Conservation (phyloP, 495 filamentous ascomycete genomes). For the Aspergillus biplanus region DNA sequence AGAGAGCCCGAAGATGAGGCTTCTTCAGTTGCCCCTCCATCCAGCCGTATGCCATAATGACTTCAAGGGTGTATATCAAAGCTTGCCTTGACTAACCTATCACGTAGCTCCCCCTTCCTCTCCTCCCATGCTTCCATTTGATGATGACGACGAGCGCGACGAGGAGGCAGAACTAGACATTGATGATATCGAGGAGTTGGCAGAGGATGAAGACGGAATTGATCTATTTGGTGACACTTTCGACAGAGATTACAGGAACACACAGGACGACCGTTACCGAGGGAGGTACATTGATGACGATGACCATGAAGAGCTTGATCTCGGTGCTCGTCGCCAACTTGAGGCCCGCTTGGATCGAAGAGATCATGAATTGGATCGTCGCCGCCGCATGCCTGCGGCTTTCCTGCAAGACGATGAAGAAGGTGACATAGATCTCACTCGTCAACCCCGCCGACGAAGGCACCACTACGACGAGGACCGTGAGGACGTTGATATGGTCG, state of each 20-base stretch:
- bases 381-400: slow-evolving; percentile 76
- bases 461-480: slow-evolving; percentile 92
- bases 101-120: slow-evolving; percentile 42
- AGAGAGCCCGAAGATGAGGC: slow-evolving; percentile 78
- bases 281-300: slow-evolving; percentile 77
- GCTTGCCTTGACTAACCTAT: slow-evolving; percentile 27
- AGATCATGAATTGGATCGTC: slow-evolving; percentile 77
- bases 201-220: slow-evolving; percentile 91
- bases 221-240: slow-evolving; percentile 92
- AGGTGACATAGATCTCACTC: slow-evolving; percentile 76
- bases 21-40: slow-evolving; percentile 72
- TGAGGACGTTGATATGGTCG: slow-evolving; percentile 85
- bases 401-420: slow-evolving; percentile 92
- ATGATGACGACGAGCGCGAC: slow-evolving; percentile 72
- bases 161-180: slow-evolving; percentile 80
- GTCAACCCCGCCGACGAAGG: slow-evolving; percentile 76
- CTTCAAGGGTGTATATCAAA: slow-evolving; percentile 26
- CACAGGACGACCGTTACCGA: slow-evolving; percentile 67
- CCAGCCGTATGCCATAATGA: slow-evolving; percentile 61
- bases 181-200: slow-evolving; percentile 94
- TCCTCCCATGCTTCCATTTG: slow-evolving; percentile 58
- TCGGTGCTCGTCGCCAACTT: slow-evolving; percentile 71
- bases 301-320: slow-evolving; percentile 74
- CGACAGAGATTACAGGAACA: slow-evolving; percentile 76
- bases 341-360: slow-evolving; percentile 82